A percentile compares a stretch with the other conserved stretches of the same genome.
Conservation (phyloP, 1,284 basidiomycete species). For the Fomitopsis pinicola region DNA sequence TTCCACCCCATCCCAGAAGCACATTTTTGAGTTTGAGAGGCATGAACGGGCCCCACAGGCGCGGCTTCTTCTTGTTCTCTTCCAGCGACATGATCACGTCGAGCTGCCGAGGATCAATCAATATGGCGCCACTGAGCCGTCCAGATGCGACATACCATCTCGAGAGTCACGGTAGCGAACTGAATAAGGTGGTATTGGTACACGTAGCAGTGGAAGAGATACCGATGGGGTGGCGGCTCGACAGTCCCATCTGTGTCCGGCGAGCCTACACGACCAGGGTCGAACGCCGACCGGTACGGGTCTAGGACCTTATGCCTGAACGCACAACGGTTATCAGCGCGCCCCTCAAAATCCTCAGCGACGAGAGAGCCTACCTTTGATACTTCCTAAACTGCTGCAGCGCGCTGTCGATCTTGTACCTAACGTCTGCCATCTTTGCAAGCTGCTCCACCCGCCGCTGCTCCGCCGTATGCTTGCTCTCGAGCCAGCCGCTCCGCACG, state of each 20-base stretch:
- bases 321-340: slow-evolving; percentile 7
- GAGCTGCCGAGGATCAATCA: slow-evolving; percentile 33
- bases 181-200: slow-evolving; percentile 50
- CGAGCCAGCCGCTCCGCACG: slow-evolving; percentile 39
- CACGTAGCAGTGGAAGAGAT: slow-evolving; percentile 65
- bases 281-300: slow-evolving; percentile 64
- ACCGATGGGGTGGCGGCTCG: slow-evolving; percentile 52
- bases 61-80: slow-evolving; percentile 40
- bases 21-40: slow-evolving; percentile 30
- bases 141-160: slow-evolving; percentile 21
- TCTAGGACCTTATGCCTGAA: slow-evolving; percentile 60
- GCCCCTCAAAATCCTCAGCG: neutral
- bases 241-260: slow-evolving; percentile 20
- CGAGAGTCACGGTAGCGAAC: slow-evolving; percentile 22
- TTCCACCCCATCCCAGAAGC: slow-evolving; percentile 30
- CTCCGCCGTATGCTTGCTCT: slow-evolving; percentile 29
- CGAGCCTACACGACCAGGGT: slow-evolving; percentile 35
- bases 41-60: slow-evolving; percentile 68
- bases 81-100: slow-evolving; percentile 56
- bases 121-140: no score
- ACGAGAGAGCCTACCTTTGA: slow-evolving; percentile 38
- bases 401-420: slow-evolving; percentile 33
- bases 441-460: slow-evolving; percentile 32
- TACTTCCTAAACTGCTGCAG: slow-evolving; percentile 47
- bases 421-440: slow-evolving; percentile 32